A percentile compares a stretch with the other conserved stretches of the same genome.
Conservation (phyloP, 345 rosid genomes). For the Eutrema japonicum region DNA sequence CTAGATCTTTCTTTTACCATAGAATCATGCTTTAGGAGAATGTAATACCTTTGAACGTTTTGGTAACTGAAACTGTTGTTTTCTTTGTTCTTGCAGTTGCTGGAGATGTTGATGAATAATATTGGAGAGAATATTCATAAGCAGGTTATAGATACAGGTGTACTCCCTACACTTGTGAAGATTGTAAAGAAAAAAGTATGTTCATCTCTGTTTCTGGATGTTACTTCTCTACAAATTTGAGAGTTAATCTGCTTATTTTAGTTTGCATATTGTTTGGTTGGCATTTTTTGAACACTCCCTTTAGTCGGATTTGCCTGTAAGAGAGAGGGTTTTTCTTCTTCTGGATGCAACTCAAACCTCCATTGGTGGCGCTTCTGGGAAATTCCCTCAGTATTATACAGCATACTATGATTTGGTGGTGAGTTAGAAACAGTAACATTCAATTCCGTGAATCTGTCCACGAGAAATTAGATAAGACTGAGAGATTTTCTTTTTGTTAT, state of each 20-base stretch:
- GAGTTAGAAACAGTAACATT: slow-evolving; percentile 42
- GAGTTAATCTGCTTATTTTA: slow-evolving; percentile 36
- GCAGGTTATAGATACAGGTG: slow-evolving; percentile 74
- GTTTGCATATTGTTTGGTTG: slow-evolving; percentile 21
- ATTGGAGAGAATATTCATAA: slow-evolving; percentile 77
- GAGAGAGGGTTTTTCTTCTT: slow-evolving; percentile 92
- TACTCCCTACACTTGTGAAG: slow-evolving; percentile 83
- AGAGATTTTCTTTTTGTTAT: slow-evolving; percentile 23
- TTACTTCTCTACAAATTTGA: slow-evolving; percentile 14
- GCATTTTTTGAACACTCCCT: slow-evolving; percentile 9
- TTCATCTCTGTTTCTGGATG: slow-evolving; percentile 28
- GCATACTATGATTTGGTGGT: slow-evolving; percentile 95
- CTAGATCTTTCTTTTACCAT: slow-evolving; percentile 8
- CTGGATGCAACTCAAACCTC: slow-evolving; percentile 97
- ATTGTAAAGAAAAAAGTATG: slow-evolving; percentile 93
- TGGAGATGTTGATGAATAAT: slow-evolving; percentile 98
- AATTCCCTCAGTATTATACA: slow-evolving; percentile 81
- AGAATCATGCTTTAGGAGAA: not conserved
- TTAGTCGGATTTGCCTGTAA: slow-evolving; percentile 82
- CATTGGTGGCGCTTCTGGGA: slow-evolving; percentile 89
- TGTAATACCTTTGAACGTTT: slow-evolving; percentile 3
- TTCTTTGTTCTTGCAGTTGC: slow-evolving; percentile 54
- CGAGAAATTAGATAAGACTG: slow-evolving; percentile 5
- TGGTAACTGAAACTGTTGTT: slow-evolving; percentile 6
- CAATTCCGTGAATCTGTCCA: slow-evolving; percentile 5